Evolutionary conservation across 1,139 yeast species (phyloP), one percentile per base, ranked within the genome.

Genomic region (Debaryomyces robertsiae): DNA sequence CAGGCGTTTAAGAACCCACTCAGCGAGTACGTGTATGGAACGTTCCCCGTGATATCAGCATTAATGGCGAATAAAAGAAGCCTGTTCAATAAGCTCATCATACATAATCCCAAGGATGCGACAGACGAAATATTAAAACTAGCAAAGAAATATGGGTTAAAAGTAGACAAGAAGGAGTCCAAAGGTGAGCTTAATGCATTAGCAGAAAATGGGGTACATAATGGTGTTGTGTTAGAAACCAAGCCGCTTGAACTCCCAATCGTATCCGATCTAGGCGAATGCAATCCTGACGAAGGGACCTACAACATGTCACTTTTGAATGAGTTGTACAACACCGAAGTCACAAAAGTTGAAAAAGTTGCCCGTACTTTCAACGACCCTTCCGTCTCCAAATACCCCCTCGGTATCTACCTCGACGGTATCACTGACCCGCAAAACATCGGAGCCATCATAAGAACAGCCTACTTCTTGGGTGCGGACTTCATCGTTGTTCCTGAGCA

Each of bases 401-500:
- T 90, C 13, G 96, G 93, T 0, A 53, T 90, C 3, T 88, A 77
- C 53, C 63, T 90, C 32, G 97, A 90, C 60, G 91, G 87, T 46
- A 75, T 91, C 39, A 82, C 90, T 4, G 97, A 91, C 57, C 95
- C 97, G 0, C 95, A 88, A 58, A 91, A 91, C 57, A 71, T 88
- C 52, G 98, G 98, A 2, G 95, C 95, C 25, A 81, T 91, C 36
- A 63, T 89, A 24, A 70, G 98, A 55, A 78, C 91, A 1, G 94
- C 95, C 0, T 86, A 81, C 61, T 90, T 76, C 60, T 69, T 90
- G 30, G 97, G 97, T 2, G 95, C 77, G 1, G 96, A 90, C 60
- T 86, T 88, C 52, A 67, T 90, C 10, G 79, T 86, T 2, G 65
- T 85, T 37, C 85, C 95, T 2, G 79, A 77, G 32, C 78, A 76